Base-by-base conservation (phyloP, 352 stramenopile genomes). In the Pelagophyceae sp. region DNA sequence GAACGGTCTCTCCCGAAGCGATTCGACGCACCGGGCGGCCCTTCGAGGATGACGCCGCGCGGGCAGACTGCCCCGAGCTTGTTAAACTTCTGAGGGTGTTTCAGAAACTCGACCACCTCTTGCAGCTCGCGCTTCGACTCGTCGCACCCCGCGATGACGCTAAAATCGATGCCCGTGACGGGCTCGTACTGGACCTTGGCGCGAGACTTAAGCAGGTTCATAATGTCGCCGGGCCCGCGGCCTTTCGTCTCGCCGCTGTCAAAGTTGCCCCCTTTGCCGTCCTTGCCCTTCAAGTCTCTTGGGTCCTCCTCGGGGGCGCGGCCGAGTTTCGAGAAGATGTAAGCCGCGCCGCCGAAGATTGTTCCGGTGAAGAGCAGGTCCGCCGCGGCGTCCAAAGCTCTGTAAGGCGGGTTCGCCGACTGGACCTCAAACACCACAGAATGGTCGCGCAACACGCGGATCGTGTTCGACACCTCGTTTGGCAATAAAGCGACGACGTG, bases 51-150 rank as follows among this genome's bases (percentile, higher is more conserved):
- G 6, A 85, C 76, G 5, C 82, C 82, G 58, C 76, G 81, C 20
- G 93, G 93, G 63, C 97, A 78, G 74, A 95, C 95, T 19, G 91
- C 93, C 1, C 93, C 93, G 0, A 97, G 84, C 0, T 88, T 87
- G 38, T 91, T 94, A 82, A 97, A 98, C 25, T 90, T 89, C 27
- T 87, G 83, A 0, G 93, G 93, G 84, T 97, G 87, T 79, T 88
- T 77, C 25, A 88, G 75, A 38, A 84, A 82, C 27, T 76, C 74
- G 65, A 83, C 79, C 15, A 74, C 35, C 38, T 74, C 67, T 11
- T 35, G 17, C 1, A 74, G 27, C 29, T 74, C 67, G 20, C 19
- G 38, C 35, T 58, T 50, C 5, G 67, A 27, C 38, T 31, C 31
- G 35, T 58, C 67, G 67, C 33, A 58, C 35, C 67, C 67, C 2